These are phyloP conservation scores for Quambalaria eucalypti DNA, from an alignment of 1,284 basidiomycete species.

Conservation along the genomic window DNA sequence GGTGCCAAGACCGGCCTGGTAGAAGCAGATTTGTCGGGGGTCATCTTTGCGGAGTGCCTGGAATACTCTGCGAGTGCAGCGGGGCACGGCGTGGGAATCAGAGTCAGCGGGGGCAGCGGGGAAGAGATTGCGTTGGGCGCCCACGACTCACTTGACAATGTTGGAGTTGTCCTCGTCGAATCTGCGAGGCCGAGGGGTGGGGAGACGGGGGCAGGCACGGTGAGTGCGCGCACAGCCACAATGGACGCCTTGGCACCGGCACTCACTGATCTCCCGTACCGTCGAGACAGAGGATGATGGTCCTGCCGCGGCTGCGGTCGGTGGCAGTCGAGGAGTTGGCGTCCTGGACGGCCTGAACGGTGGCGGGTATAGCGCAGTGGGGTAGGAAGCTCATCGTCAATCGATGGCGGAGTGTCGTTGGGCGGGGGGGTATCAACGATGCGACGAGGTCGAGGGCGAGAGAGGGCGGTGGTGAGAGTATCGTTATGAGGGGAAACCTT, in stretches of 20 bases:
- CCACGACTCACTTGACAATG: slow-evolving; percentile 10
- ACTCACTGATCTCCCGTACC: slow-evolving; percentile 26
- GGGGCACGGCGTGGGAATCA: too few species aligned
- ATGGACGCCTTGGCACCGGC: too few species aligned
- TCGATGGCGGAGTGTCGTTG: neutral
- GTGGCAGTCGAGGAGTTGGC: neutral
- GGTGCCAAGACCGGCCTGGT: slow-evolving; percentile 11
- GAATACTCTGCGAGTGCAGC: too few species aligned
- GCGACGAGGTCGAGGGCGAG: too few species aligned
- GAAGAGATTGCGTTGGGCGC: too few species aligned
- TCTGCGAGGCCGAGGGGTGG: too few species aligned
- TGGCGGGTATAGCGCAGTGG: neutral
- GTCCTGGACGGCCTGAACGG: neutral
- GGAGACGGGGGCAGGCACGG: too few species aligned
- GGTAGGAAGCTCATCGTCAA: neutral
- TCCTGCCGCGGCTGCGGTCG: neutral
- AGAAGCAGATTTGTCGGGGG: slow-evolving; percentile 9
- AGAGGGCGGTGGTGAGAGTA: too few species aligned
- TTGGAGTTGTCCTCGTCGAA: slow-evolving; percentile 12
- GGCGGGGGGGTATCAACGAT: neutral
- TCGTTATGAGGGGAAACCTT: too few species aligned
- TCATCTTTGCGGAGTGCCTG: slow-evolving; percentile 12
- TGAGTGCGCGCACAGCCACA: too few species aligned
- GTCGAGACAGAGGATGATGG: slow-evolving; percentile 15
- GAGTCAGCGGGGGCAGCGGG: too few species aligned